Conservation (phyloP, 2,329 filamentous ascomycete genomes). For the Paramyrothecium roridum region DNA sequence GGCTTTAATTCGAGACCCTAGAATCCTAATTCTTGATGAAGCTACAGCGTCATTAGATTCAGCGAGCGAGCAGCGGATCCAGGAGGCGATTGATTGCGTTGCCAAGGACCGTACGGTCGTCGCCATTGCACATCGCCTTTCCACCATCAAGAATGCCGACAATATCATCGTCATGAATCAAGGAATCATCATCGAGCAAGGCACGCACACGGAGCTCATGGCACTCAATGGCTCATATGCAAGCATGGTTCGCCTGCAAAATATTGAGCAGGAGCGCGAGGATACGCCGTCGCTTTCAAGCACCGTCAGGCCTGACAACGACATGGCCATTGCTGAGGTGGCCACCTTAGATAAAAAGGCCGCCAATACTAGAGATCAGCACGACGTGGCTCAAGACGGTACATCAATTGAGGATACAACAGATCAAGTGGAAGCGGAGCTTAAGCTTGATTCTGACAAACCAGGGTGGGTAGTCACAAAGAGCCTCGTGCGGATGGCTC, state of each 20-base stretch:
- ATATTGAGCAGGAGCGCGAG: slow-evolving; percentile 12
- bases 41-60: slow-evolving; percentile 61
- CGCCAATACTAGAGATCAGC: not conserved
- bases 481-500: slow-evolving; percentile 30
- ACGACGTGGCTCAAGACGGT: slow-evolving; percentile 24
- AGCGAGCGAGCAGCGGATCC: slow-evolving; percentile 52
- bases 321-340: not conserved
- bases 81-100: slow-evolving; percentile 42
- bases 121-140: slow-evolving; percentile 61
- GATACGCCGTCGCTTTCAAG: not conserved
- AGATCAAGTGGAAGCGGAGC: slow-evolving; percentile 24
- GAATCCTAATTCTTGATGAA: slow-evolving; percentile 59
- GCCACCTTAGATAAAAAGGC: not conserved
- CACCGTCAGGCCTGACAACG: not conserved
- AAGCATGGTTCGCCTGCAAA: slow-evolving; percentile 44
- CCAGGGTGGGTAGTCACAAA: slow-evolving; percentile 32
- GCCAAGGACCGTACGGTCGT: slow-evolving; percentile 59
- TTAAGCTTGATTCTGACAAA: slow-evolving; percentile 37
- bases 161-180: slow-evolving; percentile 64
- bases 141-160: slow-evolving; percentile 61
- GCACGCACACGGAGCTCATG: slow-evolving; percentile 60
- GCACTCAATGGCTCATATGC: slow-evolving; percentile 43
- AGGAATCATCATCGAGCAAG: slow-evolving; percentile 60
- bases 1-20: slow-evolving; percentile 53
- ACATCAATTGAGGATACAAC: slow-evolving; percentile 14